Percentiles rank a stretch among this genome's conserved stretches.
These are phyloP conservation scores for Nicotiana paniculata DNA, from an alignment of 257 asterid genomes.

Conservation along the genomic window DNA sequence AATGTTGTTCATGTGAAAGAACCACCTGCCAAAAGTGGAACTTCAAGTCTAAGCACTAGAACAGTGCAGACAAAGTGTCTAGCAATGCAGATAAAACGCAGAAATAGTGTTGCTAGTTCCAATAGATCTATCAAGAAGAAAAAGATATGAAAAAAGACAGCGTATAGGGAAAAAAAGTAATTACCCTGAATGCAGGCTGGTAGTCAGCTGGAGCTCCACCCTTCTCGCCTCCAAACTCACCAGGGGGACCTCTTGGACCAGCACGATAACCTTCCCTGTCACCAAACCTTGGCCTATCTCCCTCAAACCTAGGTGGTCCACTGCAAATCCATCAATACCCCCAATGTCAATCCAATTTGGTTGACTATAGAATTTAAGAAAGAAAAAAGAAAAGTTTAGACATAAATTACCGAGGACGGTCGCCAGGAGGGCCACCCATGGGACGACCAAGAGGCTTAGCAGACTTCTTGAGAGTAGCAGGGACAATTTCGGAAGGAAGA, in stretches of 20 bases:
- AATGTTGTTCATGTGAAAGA: not conserved
- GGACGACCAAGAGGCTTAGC: slow-evolving; percentile 94
- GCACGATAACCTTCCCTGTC: slow-evolving; percentile 92
- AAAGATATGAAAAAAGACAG: not conserved
- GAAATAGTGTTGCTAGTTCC: not conserved
- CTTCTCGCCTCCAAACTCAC: slow-evolving; percentile 79
- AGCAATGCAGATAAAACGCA: not conserved
- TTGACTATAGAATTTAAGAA: not conserved
- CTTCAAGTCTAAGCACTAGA: not conserved
- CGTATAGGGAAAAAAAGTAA: not conserved
- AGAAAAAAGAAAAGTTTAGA: not conserved
- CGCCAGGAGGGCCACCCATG: slow-evolving; percentile 84
- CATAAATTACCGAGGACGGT: slow-evolving; percentile 72
- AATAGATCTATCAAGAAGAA: not conserved
- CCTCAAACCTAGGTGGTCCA: slow-evolving; percentile 87
- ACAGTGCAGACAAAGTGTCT: not conserved
- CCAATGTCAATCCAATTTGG: not conserved
- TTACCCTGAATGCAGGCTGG: slow-evolving; percentile 94
- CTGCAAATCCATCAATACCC: slow-evolving; percentile 19
- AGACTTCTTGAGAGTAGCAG: slow-evolving; percentile 87
- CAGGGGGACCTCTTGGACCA: slow-evolving; percentile 83
- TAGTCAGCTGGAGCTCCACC: slow-evolving; percentile 95
- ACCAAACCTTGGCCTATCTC: slow-evolving; percentile 83
- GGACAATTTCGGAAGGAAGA: slow-evolving; percentile 87
- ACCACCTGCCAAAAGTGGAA: not conserved